A percentile compares a stretch with the other conserved stretches of the same genome.
Conservation (phyloP, 805 yeast species). For the Spencermartinsiella europaea region DNA sequence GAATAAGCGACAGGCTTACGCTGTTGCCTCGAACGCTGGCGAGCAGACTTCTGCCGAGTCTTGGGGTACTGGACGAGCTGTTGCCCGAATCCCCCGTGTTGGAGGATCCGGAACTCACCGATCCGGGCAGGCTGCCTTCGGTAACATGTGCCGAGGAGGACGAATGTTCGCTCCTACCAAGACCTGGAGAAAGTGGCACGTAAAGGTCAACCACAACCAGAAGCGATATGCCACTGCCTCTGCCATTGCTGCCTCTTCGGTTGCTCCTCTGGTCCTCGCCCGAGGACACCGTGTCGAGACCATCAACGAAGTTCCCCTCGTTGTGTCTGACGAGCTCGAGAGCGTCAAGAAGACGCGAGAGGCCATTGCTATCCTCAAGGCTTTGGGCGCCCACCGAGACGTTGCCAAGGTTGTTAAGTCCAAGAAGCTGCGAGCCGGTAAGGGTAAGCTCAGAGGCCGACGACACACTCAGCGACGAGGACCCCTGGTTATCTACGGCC, state of each 20-base stretch:
- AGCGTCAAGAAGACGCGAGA: conserved; percentile 95
- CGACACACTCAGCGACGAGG: conserved; percentile 99
- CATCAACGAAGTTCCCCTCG: conserved; percentile 97
- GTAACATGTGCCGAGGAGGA: conserved; percentile 99
- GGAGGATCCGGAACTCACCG: conserved; percentile 99
- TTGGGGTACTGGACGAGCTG: conserved; percentile 99
- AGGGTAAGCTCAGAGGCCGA: conserved; percentile 99
- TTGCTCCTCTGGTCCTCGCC: conserved; percentile 96
- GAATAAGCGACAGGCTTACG: conserved; percentile 99
- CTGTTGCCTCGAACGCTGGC: conserved; percentile 99
- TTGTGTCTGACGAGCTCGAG: conserved; percentile 90
- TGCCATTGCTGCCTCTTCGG: conserved; percentile 98
- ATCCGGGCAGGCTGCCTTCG: conserved; percentile 99
- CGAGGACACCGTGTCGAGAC: conserved; percentile 99
- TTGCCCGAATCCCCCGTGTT: conserved; percentile 99
- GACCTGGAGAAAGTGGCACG: conserved; percentile 99
- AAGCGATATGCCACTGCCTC: conserved; percentile 99
- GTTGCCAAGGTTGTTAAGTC: conserved; percentile 97
- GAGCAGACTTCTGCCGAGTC: conserved; percentile 99
- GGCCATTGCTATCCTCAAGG: conserved; percentile 96
- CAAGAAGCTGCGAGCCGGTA: conserved; percentile 99
- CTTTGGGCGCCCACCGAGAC: conserved; percentile 98
- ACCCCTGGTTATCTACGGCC: conserved; percentile 96
- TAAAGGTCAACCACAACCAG: conserved; percentile 99
- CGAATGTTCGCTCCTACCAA: conserved; percentile 99